These are phyloP conservation scores for Juncus inflexus DNA, from an alignment of 176 grass and related monocot species.

Conservation along the genomic window DNA sequence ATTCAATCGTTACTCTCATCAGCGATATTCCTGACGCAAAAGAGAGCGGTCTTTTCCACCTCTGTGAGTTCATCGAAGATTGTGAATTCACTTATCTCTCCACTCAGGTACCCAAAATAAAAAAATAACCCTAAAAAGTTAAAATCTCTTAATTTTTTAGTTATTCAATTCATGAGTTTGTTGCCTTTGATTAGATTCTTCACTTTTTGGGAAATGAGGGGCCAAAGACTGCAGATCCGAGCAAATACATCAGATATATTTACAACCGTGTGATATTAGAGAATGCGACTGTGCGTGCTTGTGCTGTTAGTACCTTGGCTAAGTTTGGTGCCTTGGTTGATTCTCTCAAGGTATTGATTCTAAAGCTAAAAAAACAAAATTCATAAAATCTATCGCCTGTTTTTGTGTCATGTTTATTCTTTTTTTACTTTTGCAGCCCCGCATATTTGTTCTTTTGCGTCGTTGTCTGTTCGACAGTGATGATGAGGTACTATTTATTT, in stretches of 20 bases:
- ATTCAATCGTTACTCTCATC: slow-evolving; percentile 95
- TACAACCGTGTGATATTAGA: slow-evolving; percentile 99
- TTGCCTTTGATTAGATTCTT: slow-evolving; percentile 62
- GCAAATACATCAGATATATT: slow-evolving; percentile 98
- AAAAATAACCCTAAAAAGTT: not conserved
- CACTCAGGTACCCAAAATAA: slow-evolving; percentile 59
- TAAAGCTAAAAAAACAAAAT: not conserved
- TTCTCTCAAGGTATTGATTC: slow-evolving; percentile 71
- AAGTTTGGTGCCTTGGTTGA: slow-evolving; percentile 95
- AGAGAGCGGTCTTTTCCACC: slow-evolving; percentile 95
- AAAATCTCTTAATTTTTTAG: not conserved
- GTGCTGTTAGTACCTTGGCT: slow-evolving; percentile 91
- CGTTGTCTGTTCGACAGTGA: slow-evolving; percentile 97
- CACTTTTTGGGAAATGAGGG: slow-evolving; percentile 99
- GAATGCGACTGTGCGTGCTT: slow-evolving; percentile 98
- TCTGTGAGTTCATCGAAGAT: slow-evolving; percentile 99
- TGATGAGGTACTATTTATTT: slow-evolving; percentile 63
- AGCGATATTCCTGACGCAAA: slow-evolving; percentile 98
- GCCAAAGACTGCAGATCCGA: slow-evolving; percentile 90
- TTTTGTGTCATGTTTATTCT: not conserved
- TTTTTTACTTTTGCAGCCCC: slow-evolving; percentile 58
- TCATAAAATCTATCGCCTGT: slow-evolving; percentile 1
- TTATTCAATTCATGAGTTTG: not conserved
- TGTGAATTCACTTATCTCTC: slow-evolving; percentile 99
- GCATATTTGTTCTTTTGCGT: slow-evolving; percentile 92